Evolutionary conservation across 805 yeast species (phyloP), one percentile per base, ranked within the genome.

Genomic region (Candida qinlingensis): DNA sequence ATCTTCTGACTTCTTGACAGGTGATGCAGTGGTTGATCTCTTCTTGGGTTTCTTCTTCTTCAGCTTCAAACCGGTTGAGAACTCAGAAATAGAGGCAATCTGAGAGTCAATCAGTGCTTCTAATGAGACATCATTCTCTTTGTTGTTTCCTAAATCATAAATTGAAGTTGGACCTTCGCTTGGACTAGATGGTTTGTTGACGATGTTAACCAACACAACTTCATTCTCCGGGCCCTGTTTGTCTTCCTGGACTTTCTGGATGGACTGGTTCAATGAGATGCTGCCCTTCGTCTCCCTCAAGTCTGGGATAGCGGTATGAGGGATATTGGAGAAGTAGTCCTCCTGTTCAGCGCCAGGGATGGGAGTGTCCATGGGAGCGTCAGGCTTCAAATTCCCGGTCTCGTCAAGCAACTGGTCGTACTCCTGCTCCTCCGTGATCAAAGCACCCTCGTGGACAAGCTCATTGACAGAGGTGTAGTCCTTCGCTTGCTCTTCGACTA

Each of bases 341-440:
- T 49, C 47, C 11, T 45, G 31, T 25, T 49, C 55, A 12, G 54
- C 52, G n/a, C 45, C 41, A 12, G 49, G 47, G 34, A 56, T 53
- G 7, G 48, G 49, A 10, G 52, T 54, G 8, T 50, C 45, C 27
- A 44, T 46, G 7, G 58, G 51, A 3, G 49, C 51, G 29, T 48
- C 49, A 6, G 48, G 43, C 56, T 74, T 80, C 42, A 80, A 68
- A 43, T 74, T 70, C 1, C 86, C 87, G 42, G 71, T 69, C 10
- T 70, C 69, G 55, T 81, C 85, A 57, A 81, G 63, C 42, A 78
- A 69, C 25, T 68, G 64, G 28, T 74, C 81, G 55, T 81, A 73
- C 52, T 73, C 76, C 54, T 74, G 82, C 47, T 80, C 85, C 44
- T 77, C 83, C 52, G 76, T 54, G 56, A 80, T 61, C 6, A 81